A percentile compares a stretch with the other conserved stretches of the same genome.
Evolutionary conservation across 2,329 filamentous ascomycete genomes (phyloP).

Genomic region (Ophiosphaerella narmari): DNA sequence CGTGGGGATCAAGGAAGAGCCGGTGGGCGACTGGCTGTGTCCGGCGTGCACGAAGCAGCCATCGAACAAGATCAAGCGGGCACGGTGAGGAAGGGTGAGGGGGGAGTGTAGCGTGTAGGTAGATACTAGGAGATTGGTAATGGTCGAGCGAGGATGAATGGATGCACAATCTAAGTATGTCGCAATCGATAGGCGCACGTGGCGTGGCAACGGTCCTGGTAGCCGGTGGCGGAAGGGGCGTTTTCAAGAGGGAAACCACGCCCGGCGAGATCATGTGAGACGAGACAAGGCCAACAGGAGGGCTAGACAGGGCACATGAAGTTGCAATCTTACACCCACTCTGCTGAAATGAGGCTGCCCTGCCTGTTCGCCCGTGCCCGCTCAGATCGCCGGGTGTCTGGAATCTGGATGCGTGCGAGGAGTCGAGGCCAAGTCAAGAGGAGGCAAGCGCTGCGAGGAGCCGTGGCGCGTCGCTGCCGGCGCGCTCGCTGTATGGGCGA

Average conservation of each 20-base stretch:
- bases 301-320: neutral
- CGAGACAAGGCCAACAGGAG: too few species aligned
- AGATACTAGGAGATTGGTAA: too few species aligned
- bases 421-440: neutral
- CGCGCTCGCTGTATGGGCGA: too few species aligned
- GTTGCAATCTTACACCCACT: conserved; percentile 1
- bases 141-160: too few species aligned
- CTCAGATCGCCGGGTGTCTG: conserved; percentile 3
- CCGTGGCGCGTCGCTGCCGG: too few species aligned
- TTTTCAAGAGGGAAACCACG: conserved; percentile 6
- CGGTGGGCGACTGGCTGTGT: conserved; percentile 57
- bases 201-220: conserved; percentile 3
- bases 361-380: neutral
- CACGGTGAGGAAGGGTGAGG: conserved; percentile 25
- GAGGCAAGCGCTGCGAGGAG: too few species aligned
- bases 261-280: neutral
- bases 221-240: conserved; percentile 1
- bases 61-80: conserved; percentile 48
- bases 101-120: neutral
- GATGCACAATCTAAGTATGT: too few species aligned
- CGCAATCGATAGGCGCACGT: conserved; percentile 14
- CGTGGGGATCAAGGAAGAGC: conserved; percentile 56
- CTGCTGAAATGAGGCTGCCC: conserved; percentile 5
- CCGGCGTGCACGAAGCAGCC: conserved; percentile 48
- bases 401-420: neutral